Percentiles rank a stretch among this genome's conserved stretches.
Conservation (phyloP, 805 yeast species). For the Monosporozyma aquatica region DNA sequence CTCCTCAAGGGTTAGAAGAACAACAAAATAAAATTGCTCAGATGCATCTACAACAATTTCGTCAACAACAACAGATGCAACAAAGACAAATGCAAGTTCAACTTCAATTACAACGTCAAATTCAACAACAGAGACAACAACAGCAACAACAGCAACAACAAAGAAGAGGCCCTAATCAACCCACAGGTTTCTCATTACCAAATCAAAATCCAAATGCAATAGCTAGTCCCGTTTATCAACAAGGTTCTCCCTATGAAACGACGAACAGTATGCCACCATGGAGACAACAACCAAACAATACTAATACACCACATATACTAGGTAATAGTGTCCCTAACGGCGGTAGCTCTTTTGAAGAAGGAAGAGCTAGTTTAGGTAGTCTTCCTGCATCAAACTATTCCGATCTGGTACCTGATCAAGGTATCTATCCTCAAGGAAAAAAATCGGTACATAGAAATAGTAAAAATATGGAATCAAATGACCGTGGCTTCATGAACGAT, state of each 20-base stretch:
- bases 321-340: background rate
- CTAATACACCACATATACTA: background rate
- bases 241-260: background rate
- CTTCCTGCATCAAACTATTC: too few species aligned
- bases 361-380: too few species aligned
- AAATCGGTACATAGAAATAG: too few species aligned
- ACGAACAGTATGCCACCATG: background rate
- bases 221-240: background rate
- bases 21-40: background rate
- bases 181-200: background rate
- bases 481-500: too few species aligned
- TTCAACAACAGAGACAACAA: background rate
- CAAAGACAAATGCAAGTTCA: constrained; percentile 3
- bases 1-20: background rate
- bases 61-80: constrained; percentile 1
- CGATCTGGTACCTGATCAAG: too few species aligned
- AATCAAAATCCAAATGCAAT: background rate
- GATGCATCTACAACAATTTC: constrained; percentile 2
- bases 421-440: too few species aligned
- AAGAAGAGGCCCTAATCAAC: background rate
- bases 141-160: constrained; percentile 2
- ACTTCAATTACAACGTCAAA: background rate
- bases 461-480: too few species aligned
- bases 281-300: background rate
- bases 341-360: too few species aligned